Percentiles rank a stretch among this genome's conserved stretches.
These are phyloP conservation scores for Phoma herbarum DNA, from an alignment of 2,329 filamentous ascomycete genomes.

Conservation along the genomic window DNA sequence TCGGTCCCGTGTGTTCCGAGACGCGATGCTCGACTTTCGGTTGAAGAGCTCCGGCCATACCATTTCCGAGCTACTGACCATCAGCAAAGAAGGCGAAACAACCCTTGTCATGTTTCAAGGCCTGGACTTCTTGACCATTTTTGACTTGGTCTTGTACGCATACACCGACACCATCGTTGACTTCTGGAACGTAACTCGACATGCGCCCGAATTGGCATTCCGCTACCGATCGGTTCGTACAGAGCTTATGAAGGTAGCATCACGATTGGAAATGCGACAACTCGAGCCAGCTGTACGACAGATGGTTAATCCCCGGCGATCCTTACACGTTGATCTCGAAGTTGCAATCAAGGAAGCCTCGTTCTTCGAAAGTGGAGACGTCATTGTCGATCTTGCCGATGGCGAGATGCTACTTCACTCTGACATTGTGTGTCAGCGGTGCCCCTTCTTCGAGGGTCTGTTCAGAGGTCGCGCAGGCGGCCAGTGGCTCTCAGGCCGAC, in stretches of 20 bases:
- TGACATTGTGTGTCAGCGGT: conserved; percentile 79
- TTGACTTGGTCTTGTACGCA: conserved; percentile 80
- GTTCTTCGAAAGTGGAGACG: conserved; percentile 83
- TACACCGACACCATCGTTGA: conserved; percentile 85
- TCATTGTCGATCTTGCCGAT: conserved; percentile 80
- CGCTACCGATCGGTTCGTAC: conserved; percentile 81
- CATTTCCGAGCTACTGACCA: conserved; percentile 67
- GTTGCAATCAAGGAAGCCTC: conserved; percentile 71
- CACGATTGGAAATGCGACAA: conserved; percentile 71
- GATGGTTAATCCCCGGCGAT: conserved; percentile 71
- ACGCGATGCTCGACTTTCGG: conserved; percentile 67
- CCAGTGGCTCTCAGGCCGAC: conserved; percentile 79
- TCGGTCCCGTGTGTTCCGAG: conserved; percentile 71
- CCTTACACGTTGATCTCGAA: conserved; percentile 74
- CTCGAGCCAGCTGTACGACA: conserved; percentile 81
- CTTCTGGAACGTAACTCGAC: conserved; percentile 82
- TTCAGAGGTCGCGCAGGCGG: conserved; percentile 89
- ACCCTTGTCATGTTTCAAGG: conserved; percentile 71
- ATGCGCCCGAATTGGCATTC: conserved; percentile 70
- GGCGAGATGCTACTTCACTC: conserved; percentile 77
- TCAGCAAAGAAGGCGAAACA: conserved; percentile 63
- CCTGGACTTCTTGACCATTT: conserved; percentile 78
- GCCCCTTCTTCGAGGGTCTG: conserved; percentile 89
- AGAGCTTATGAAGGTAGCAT: conserved; percentile 88
- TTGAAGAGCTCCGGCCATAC: conserved; percentile 63